Evolutionary conservation across 2,329 filamentous ascomycete species (phyloP).

Genomic region (Penicillium sp.): DNA sequence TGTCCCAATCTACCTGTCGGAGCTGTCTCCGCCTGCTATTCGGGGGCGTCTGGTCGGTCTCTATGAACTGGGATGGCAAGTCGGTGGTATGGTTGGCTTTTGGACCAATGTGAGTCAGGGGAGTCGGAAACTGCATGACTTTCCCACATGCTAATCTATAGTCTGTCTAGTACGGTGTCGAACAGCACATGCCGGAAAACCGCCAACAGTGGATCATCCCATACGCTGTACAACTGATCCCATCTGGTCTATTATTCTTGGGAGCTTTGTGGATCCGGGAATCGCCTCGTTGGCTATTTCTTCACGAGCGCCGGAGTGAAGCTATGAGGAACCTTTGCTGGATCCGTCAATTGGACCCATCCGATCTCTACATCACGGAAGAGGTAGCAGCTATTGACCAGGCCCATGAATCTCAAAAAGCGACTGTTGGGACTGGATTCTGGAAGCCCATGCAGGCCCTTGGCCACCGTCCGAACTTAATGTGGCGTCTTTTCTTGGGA

Average conservation of each 20-base stretch:
- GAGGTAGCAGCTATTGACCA: slow-evolving; percentile 66
- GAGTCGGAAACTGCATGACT: neutral
- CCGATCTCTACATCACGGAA: slow-evolving; percentile 61
- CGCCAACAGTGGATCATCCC: slow-evolving; percentile 41
- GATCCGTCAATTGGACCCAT: slow-evolving; percentile 39
- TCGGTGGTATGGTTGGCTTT: slow-evolving; percentile 48
- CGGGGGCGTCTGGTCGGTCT: slow-evolving; percentile 55
- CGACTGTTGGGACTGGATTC: slow-evolving; percentile 62
- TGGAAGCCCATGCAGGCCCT: slow-evolving; percentile 62
- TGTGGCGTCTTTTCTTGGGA: slow-evolving; percentile 67
- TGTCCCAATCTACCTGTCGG: slow-evolving; percentile 56
- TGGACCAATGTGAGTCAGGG: slow-evolving; percentile 43
- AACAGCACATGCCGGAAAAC: slow-evolving; percentile 28
- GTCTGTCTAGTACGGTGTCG: slow-evolving; percentile 48
- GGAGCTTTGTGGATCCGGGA: slow-evolving; percentile 58
- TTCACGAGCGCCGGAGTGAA: slow-evolving; percentile 62
- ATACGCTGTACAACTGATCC: slow-evolving; percentile 40
- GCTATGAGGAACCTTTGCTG: slow-evolving; percentile 51
- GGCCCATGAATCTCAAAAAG: slow-evolving; percentile 58
- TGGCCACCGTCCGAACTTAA: slow-evolving; percentile 51
- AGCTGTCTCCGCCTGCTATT: slow-evolving; percentile 53
- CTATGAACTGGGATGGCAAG: slow-evolving; percentile 53
- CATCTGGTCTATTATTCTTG: slow-evolving; percentile 43
- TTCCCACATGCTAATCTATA: slow-evolving; percentile 10
- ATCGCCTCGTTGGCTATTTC: slow-evolving; percentile 65